Conservation (phyloP, 1,139 yeast species). For the Arxiozyma heterogenica region DNA sequence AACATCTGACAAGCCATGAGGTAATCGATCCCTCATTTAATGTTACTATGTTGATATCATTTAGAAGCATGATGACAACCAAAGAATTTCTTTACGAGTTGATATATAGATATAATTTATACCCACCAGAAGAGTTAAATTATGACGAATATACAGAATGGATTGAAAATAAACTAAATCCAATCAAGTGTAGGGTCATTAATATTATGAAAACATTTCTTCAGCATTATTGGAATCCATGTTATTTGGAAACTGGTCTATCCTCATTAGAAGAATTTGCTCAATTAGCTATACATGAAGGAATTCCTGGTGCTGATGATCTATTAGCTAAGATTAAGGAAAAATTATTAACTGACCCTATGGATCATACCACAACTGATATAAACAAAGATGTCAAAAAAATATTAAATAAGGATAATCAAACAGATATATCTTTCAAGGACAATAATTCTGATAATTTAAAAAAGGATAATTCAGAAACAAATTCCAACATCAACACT, state of each 20-base stretch:
- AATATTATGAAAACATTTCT: slow-evolving; percentile 63
- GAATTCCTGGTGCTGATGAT: slow-evolving; percentile 37
- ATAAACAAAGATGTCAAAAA: not conserved
- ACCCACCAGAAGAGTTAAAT: slow-evolving; percentile 83
- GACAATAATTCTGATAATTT: not conserved
- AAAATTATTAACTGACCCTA: slow-evolving; percentile 10
- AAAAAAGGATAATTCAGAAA: not conserved
- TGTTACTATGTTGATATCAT: slow-evolving; percentile 63
- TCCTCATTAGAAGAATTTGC: slow-evolving; percentile 54
- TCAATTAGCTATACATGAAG: slow-evolving; percentile 39
- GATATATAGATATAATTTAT: slow-evolving; percentile 56
- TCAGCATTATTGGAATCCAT: slow-evolving; percentile 70
- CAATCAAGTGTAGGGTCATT: slow-evolving; percentile 61
- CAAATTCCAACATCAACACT: not conserved
- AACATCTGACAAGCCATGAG: slow-evolving; percentile 76
- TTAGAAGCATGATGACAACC: slow-evolving; percentile 67
- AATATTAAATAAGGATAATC: not conserved
- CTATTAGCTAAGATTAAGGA: slow-evolving; percentile 26
- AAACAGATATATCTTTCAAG: not conserved
- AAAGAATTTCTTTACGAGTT: slow-evolving; percentile 54
- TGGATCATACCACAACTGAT: not conserved
- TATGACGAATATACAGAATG: slow-evolving; percentile 76
- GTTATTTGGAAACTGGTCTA: slow-evolving; percentile 46
- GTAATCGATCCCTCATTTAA: slow-evolving; percentile 60
- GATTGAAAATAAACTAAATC: slow-evolving; percentile 51